Evolutionary conservation across 345 rosid species (phyloP), one percentile per base, ranked within the genome.

Genomic region (Carallia brachiata): DNA sequence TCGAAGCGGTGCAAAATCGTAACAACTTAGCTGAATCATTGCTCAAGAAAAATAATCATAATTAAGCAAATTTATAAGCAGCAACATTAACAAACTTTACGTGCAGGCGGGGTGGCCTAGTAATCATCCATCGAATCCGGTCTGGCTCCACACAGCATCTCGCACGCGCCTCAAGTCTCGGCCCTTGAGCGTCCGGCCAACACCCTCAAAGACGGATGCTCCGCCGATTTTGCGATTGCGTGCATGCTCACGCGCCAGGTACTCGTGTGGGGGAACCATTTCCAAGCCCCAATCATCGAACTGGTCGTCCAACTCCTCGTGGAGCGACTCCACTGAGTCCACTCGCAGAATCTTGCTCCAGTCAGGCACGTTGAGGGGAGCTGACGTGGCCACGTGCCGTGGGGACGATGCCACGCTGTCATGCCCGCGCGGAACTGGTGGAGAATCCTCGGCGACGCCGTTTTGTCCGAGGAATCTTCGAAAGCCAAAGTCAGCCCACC

Each of bases 221-320:
- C 83, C 92, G 1, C 82, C 84, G 68, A 74, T 66, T 75, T 82
- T 78, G 75, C 65, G 61, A 58, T 77, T 75, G 54, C 90, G 73
- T 7, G 86, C 86, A 36, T 83, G 80, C 40, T 75, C 91, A 68
- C 86, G 89, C 37, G 98, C 91, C 59, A 95, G 63, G 74, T 89
- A 95, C 87, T 92, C 99, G 55, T 95, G 99, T 36, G 99, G 99
- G 6, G 98, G 98, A 34, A 91, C 82, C 89, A 90, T 82, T 75
- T 85, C 92, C 31, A 77, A 72, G 9, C 84, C 92, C 17, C 60
- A 72, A 19, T 88, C 93, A 5, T 81, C 85, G 17, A 72, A 32
- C 71, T 83, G 88, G 19, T 85, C 95, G n/a, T 86, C 96, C 30
- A 84, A 86, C 71, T 84, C 93, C 71, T 84, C 93, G 9, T 84